Conservation (phyloP, 2,329 filamentous ascomycete species). For the Fusarium musae region DNA sequence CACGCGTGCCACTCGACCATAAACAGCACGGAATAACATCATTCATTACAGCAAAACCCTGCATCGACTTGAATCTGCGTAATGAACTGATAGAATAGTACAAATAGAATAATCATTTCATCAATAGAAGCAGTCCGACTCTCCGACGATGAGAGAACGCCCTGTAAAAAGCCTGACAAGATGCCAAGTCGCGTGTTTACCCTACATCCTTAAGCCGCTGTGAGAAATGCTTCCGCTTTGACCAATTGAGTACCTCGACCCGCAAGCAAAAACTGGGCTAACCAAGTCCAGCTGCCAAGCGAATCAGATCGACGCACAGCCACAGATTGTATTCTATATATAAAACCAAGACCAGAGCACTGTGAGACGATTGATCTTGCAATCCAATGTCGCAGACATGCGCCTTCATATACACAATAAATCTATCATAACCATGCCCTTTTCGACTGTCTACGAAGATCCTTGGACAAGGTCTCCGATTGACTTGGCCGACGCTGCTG, state of each 20-base stretch:
- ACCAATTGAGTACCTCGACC: neutral
- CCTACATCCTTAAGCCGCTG: neutral
- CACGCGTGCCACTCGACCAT: no score
- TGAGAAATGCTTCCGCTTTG: neutral
- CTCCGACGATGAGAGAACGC: neutral
- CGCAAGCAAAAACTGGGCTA: neutral
- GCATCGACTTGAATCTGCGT: rapidly evolving
- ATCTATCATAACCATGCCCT: neutral
- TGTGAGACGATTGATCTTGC: no score
- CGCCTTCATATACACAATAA: neutral
- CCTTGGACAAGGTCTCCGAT: neutral
- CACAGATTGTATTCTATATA: neutral
- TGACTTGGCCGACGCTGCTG: neutral
- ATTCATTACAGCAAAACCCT: no score
- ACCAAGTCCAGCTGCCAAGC: neutral
- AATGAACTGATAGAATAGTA: rapidly evolving
- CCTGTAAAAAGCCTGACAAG: neutral
- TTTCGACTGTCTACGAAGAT: neutral
- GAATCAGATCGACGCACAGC: neutral
- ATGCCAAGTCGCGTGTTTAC: neutral
- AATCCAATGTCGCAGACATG: no score
- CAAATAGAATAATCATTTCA: rapidly evolving
- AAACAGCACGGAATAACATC: rapidly evolving
- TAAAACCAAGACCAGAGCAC: neutral
- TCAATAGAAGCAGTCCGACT: rapidly evolving